These are phyloP conservation scores for Nakazawaea wyomingensis DNA, from an alignment of 805 yeast species.

Conservation along the genomic window DNA sequence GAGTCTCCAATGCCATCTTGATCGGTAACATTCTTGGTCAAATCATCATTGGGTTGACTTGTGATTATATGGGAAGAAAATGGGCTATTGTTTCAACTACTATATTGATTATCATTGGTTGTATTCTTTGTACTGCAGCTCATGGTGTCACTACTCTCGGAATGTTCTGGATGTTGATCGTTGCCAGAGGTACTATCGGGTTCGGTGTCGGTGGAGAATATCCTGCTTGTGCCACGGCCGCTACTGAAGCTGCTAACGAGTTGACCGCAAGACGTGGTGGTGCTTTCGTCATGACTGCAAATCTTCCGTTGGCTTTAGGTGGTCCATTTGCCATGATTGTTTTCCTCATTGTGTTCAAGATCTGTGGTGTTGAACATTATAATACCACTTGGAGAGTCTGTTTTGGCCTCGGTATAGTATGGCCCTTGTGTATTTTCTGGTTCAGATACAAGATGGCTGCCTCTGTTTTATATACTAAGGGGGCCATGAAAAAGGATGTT, in stretches of 20 bases:
- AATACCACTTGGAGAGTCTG: conserved; percentile 65
- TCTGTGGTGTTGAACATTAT: conserved; percentile 40
- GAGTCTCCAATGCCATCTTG: conserved; percentile 63
- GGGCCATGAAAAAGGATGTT: conserved; percentile 54
- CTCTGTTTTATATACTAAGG: conserved; percentile 55
- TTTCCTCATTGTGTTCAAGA: conserved; percentile 62
- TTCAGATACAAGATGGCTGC: conserved; percentile 69
- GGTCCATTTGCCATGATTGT: conserved; percentile 71
- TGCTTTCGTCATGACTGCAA: conserved; percentile 59
- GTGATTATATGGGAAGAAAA: conserved; percentile 66
- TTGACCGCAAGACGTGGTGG: conserved; percentile 48
- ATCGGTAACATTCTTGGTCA: conserved; percentile 72
- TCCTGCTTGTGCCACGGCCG: conserved; percentile 62
- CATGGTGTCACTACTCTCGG: conserved; percentile 54
- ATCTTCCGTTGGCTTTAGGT: conserved; percentile 68
- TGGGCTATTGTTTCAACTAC: conserved; percentile 67
- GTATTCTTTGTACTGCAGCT: conserved; percentile 63
- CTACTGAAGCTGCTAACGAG: conserved; percentile 50
- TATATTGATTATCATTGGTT: conserved; percentile 54
- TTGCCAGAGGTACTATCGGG: conserved; percentile 72
- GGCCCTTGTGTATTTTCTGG: conserved; percentile 70
- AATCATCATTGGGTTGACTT: conserved; percentile 56
- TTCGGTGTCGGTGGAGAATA: conserved; percentile 79
- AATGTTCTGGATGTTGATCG: conserved; percentile 72
- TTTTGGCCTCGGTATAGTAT: conserved; percentile 57